Percentiles rank a stretch among this genome's conserved stretches.
Evolutionary conservation across 768 basidiomycete species (phyloP).

Genomic region (Leccinum variicolor): DNA sequence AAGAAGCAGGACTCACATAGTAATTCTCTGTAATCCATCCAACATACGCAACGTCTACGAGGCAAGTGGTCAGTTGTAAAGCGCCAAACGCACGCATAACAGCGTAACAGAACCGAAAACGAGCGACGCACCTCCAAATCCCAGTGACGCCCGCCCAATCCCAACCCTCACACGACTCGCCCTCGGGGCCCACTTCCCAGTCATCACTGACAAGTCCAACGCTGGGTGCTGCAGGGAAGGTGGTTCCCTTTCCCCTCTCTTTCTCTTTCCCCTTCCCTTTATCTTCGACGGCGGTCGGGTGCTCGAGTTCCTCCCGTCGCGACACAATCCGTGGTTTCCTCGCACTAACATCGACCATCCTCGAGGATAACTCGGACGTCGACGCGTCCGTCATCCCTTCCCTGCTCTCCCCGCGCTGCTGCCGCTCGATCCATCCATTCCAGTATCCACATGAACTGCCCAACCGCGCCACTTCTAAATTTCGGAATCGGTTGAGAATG

Average conservation of each 20-base stretch:
- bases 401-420: background rate
- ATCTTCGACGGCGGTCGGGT: background rate
- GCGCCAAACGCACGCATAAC: no score
- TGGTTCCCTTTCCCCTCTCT: background rate
- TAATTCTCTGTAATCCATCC: conserved; percentile 56
- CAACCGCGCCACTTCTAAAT: conserved; percentile 37
- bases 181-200: conserved; percentile 21
- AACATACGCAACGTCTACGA: conserved; percentile 51
- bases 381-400: background rate
- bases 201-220: conserved; percentile 10
- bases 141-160: conserved; percentile 59
- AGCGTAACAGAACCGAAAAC: no score
- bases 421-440: conserved; percentile 22
- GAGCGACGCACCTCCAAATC: conserved; percentile 45
- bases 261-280: conserved; percentile 18
- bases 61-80: background rate
- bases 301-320: conserved; percentile 11
- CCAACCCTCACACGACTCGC: conserved; percentile 41
- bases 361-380: background rate
- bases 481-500: conserved; percentile 28
- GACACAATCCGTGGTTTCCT: conserved; percentile 17
- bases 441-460: conserved; percentile 43
- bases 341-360: background rate
- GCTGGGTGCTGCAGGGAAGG: background rate
- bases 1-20: conserved; percentile 38